Base-by-base conservation (phyloP, 441 rosid genomes). In the Pelargonium fulgidum region DNA sequence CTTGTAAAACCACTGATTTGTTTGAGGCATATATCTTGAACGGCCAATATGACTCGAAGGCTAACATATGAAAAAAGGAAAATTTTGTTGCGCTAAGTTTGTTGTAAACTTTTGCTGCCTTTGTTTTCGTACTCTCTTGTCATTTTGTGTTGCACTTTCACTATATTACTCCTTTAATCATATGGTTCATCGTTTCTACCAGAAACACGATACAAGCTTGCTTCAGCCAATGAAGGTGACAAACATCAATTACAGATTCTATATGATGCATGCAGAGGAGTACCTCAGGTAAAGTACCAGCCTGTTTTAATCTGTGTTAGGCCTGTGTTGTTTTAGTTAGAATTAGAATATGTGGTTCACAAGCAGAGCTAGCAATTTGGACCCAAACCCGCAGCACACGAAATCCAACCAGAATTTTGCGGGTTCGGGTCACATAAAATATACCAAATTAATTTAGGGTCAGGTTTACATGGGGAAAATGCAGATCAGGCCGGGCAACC, bases 241-340 rank as follows among this genome's bases (percentile, higher is more conserved):
- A 85, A 84, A 73, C 72, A 58, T 70, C 92, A 84, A 75, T 76
- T 87, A 69, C 80, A 69, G 59, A 68, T 68, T 77, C 72, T 87
- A 66, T 78, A 80, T 70, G 74, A 81, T 71, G 84, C 88, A 61
- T 85, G 92, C 85, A 77, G 77, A 78, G 88, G 89, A 76, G 79
- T 79, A 66, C 41, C 76, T 58, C 87, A 74, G 89, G 91, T 87
- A 78, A 24, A 4, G 7, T 64, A 59, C 59, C 62, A 64, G 64
- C 62, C 20, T 67, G 24, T 62, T 5, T 24, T 45, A 3, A 42
- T 41, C 45, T 7, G 1, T 7, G 7, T 54, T 8, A 54, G 62
- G 62, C 62, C 17, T 54, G 22, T 54, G 7, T 54, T 17, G 62
- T 54, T 54, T 20, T 54, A 9, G 19, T 54, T 3, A 4, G 24